Percentiles rank a stretch among this genome's conserved stretches.
phyloP scores from a whole-genome alignment of 2,329 filamentous ascomycete genomes.

The Pezizomycotina sp. region DNA sequence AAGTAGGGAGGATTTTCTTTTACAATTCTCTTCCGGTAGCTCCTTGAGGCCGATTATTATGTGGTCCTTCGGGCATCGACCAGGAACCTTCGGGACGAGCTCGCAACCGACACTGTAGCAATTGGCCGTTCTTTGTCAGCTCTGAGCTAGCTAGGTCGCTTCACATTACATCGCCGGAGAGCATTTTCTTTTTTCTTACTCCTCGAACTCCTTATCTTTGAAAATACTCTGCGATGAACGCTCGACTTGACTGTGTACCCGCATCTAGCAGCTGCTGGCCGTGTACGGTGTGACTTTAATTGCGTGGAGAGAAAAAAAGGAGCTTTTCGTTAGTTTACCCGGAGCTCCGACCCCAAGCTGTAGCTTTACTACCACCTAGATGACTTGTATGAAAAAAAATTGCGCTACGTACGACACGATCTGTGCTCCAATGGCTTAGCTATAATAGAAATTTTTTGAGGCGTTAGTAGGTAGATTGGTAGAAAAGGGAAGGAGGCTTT shows the following conservation, averaged over 20 bases:
- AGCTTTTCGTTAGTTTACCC: slow-evolving; percentile 2
- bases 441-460: too few species aligned
- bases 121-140: neutral
- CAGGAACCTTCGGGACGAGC: slow-evolving; percentile 50
- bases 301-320: slow-evolving; percentile 32
- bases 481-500: slow-evolving; percentile 12
- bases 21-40: slow-evolving; percentile 52
- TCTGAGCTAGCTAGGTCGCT: too few species aligned
- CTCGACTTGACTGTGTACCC: too few species aligned
- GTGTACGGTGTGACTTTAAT: slow-evolving; percentile 45
- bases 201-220: slow-evolving; percentile 44
- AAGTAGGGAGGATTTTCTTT: slow-evolving; percentile 11
- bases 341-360: slow-evolving; percentile 3
- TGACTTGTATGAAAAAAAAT: slow-evolving; percentile 1
- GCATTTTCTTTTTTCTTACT: slow-evolving; percentile 22
- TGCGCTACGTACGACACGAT: slow-evolving; percentile 28
- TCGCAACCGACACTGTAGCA: slow-evolving; percentile 29
- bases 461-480: too few species aligned
- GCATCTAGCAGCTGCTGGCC: slow-evolving; percentile 51
- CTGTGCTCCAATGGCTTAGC: slow-evolving; percentile 32
- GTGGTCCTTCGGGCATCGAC: slow-evolving; percentile 50
- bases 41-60: slow-evolving; percentile 66
- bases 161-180: neutral
- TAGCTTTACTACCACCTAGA: neutral
- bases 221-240: slow-evolving; percentile 51